Conservation (phyloP, 148 eudicot genomes). For the Pharnaceum exiguum region DNA sequence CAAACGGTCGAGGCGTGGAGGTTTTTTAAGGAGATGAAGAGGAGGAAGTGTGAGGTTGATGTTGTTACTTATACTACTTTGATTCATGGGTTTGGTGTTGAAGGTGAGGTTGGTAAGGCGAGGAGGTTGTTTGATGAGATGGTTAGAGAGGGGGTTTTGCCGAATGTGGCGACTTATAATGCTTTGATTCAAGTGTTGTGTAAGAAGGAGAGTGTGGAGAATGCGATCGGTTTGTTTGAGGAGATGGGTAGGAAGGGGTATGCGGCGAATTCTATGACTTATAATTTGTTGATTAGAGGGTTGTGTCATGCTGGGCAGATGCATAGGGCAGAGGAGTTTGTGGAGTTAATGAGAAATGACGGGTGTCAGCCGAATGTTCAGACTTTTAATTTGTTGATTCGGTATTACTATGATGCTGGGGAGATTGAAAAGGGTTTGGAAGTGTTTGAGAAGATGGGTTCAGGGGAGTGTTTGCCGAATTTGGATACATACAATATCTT, state of each 20-base stretch:
- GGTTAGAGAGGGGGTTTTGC: slow-evolving; percentile 69
- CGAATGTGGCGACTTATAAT: slow-evolving; percentile 76
- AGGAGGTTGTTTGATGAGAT: slow-evolving; percentile 70
- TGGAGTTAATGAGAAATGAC: slow-evolving; percentile 65
- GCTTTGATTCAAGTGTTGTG: slow-evolving; percentile 89
- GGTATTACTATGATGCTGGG: slow-evolving; percentile 75
- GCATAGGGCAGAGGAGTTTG: slow-evolving; percentile 59
- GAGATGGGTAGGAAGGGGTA: slow-evolving; percentile 84
- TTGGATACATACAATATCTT: slow-evolving; percentile 85
- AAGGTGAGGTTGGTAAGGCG: slow-evolving; percentile 68
- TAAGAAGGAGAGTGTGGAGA: slow-evolving; percentile 77
- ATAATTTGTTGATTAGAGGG: slow-evolving; percentile 74
- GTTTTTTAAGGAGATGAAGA: slow-evolving; percentile 84
- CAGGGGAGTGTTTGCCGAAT: slow-evolving; percentile 75
- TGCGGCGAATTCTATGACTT: slow-evolving; percentile 65
- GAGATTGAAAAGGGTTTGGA: slow-evolving; percentile 80
- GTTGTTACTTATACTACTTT: slow-evolving; percentile 81
- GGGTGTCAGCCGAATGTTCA: slow-evolving; percentile 79
- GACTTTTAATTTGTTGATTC: slow-evolving; percentile 69
- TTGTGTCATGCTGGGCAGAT: slow-evolving; percentile 65
- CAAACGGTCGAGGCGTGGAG: slow-evolving; percentile 68
- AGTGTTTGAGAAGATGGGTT: slow-evolving; percentile 61
- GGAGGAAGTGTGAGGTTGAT: slow-evolving; percentile 62
- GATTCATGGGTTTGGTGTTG: slow-evolving; percentile 88
- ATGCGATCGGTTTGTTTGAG: slow-evolving; percentile 49